phyloP scores from a whole-genome alignment of 352 stramenopile species.

The Pythium biforme region DNA sequence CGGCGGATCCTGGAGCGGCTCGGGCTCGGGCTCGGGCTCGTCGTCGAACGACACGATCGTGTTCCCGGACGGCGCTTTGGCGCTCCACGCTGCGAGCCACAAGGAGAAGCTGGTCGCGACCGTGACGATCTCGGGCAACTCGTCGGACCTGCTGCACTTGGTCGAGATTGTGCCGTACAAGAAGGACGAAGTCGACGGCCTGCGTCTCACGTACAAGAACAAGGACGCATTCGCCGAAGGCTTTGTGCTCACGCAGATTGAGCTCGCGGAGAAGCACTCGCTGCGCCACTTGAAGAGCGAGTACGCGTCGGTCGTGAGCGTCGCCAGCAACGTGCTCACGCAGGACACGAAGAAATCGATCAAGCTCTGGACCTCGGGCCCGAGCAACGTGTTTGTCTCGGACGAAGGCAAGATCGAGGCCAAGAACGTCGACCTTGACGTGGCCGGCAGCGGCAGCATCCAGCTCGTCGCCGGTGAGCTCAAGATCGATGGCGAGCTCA shows the following conservation, averaged over 20 bases:
- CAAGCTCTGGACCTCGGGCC: slow-evolving; percentile 38
- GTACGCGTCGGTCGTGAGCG: slow-evolving; percentile 38
- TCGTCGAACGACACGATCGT: slow-evolving; percentile 28
- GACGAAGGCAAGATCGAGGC: slow-evolving; percentile 38
- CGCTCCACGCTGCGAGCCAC: slow-evolving; percentile 24
- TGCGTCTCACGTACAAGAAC: slow-evolving; percentile 56
- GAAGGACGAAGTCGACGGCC: slow-evolving; percentile 35
- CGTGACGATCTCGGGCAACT: slow-evolving; percentile 59
- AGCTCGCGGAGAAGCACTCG: slow-evolving; percentile 45
- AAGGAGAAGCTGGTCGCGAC: slow-evolving; percentile 41
- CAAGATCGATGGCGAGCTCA: slow-evolving; percentile 20
- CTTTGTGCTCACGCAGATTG: slow-evolving; percentile 56
- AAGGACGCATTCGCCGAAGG: slow-evolving; percentile 44
- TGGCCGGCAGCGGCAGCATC: slow-evolving; percentile 41
- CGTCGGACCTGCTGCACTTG: slow-evolving; percentile 42
- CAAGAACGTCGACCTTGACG: slow-evolving; percentile 35
- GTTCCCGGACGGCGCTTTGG: slow-evolving; percentile 35
- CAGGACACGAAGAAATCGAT: slow-evolving; percentile 37
- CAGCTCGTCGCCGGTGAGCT: slow-evolving; percentile 29
- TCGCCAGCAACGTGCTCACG: slow-evolving; percentile 46
- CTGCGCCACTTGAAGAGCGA: slow-evolving; percentile 38
- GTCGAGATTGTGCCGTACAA: slow-evolving; percentile 45
- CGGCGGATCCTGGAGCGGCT: slow-evolving; percentile 16
- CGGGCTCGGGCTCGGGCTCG: slow-evolving; percentile 19
- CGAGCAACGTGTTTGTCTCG: slow-evolving; percentile 43